Conservation (phyloP, 768 basidiomycete species). For the Boletus coccyginus region DNA sequence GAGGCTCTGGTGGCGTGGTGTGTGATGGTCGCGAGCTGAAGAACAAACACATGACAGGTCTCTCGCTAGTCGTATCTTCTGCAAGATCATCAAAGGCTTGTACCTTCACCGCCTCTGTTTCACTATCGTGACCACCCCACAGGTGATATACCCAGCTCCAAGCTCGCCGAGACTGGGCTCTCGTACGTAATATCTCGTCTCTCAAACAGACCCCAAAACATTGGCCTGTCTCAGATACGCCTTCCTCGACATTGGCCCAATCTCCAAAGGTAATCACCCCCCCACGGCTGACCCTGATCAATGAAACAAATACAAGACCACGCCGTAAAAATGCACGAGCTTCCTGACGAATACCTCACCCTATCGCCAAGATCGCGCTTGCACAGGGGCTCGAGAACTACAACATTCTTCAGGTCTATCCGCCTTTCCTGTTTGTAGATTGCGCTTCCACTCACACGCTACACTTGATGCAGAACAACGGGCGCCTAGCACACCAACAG, state of each 20-base stretch:
- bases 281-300: neutral
- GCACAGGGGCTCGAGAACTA: conserved; percentile 77
- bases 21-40: conserved; percentile 49
- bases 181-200: conserved; percentile 45
- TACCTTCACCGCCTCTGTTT: neutral
- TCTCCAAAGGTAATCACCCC: conserved; percentile 71
- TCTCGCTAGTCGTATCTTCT: conserved; percentile 79
- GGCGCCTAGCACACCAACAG: conserved; percentile 58
- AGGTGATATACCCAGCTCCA: conserved; percentile 91
- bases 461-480: conserved; percentile 55
- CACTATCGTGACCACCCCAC: neutral
- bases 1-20: conserved; percentile 75
- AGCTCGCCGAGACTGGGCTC: conserved; percentile 72
- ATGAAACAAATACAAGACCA: conserved; percentile 55
- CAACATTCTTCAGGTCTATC: conserved; percentile 71
- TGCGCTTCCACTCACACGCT: neutral
- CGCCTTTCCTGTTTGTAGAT: neutral
- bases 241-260: conserved; percentile 90
- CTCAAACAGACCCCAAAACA: too few relatives aligned
- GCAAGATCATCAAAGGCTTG: conserved; percentile 89
- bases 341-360: conserved; percentile 82
- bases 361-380: conserved; percentile 77
- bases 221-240: conserved; percentile 50
- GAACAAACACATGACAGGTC: conserved; percentile 39
- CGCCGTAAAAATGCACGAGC: conserved; percentile 77